These are phyloP conservation scores for Cladosporium phlei DNA, from an alignment of 2,329 filamentous ascomycete genomes.

Conservation along the genomic window DNA sequence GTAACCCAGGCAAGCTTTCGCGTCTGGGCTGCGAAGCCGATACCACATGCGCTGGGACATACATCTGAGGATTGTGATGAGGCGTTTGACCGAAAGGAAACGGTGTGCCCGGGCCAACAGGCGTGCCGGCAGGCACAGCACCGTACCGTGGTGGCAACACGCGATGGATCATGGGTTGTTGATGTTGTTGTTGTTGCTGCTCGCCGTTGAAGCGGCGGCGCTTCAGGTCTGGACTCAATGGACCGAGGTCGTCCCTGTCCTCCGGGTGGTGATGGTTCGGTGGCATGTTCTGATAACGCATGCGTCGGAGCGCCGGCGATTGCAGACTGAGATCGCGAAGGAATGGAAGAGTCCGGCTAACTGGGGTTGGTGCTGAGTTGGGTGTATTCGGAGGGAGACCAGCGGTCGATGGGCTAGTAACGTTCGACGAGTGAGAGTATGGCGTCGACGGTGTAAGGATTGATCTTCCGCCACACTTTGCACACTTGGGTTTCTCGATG, in stretches of 20 bases:
- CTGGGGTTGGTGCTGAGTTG: conserved; percentile 28
- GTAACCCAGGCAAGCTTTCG: conserved; percentile 40
- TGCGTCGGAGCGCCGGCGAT: conserved; percentile 29
- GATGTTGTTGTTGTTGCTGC: conserved; percentile 36
- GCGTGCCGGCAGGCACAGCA: conserved; percentile 14
- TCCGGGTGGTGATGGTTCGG: conserved; percentile 27
- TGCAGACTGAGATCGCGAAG: conserved; percentile 33
- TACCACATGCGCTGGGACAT: conserved; percentile 31
- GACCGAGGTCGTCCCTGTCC: conserved; percentile 39
- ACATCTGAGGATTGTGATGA: conserved; percentile 38
- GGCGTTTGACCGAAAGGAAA: conserved; percentile 32
- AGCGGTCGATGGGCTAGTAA: conserved; percentile 25
- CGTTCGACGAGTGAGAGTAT: conserved; percentile 27
- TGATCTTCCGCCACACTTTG: conserved; percentile 66
- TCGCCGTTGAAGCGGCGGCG: conserved; percentile 54
- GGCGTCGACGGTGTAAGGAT: conserved; percentile 60
- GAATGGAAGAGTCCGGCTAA: conserved; percentile 33
- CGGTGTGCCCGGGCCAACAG: conserved; percentile 34
- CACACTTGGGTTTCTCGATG: conserved; percentile 51
- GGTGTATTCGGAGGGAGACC: conserved; percentile 28
- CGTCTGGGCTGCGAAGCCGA: conserved; percentile 27
- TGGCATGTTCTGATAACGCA: conserved; percentile 25
- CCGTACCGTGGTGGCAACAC: conserved; percentile 28
- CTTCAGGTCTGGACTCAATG: conserved; percentile 55
- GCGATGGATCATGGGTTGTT: conserved; percentile 38